A percentile compares a stretch with the other conserved stretches of the same genome.
Evolutionary conservation across 2,329 filamentous ascomycete species (phyloP).

Genomic region (Atkinsonella hypoxylon): DNA sequence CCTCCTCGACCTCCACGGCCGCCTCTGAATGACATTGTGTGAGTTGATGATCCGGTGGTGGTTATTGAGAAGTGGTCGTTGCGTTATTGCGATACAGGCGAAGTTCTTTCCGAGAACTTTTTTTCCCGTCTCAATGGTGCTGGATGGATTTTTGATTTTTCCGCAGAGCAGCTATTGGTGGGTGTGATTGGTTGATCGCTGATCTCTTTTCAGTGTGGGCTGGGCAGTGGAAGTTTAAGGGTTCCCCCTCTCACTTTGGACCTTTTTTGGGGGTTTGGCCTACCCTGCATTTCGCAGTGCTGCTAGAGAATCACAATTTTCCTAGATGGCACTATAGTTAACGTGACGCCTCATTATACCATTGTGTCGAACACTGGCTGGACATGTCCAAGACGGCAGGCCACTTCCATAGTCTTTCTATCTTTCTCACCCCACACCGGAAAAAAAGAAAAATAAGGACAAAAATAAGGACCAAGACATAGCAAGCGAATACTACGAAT

Average conservation of each 20-base stretch:
- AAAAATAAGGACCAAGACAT: too few relatives aligned
- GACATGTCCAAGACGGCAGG: too few relatives aligned
- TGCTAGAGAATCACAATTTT: too few relatives aligned
- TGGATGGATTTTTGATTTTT: slow-evolving; percentile 6
- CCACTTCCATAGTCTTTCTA: too few relatives aligned
- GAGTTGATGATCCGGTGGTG: neutral
- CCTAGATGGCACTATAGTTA: too few relatives aligned
- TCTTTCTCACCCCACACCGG: too few relatives aligned
- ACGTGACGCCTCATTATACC: too few relatives aligned
- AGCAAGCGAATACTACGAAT: too few relatives aligned
- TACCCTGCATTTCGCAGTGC: neutral
- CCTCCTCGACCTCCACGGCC: slow-evolving; percentile 11
- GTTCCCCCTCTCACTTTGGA: neutral
- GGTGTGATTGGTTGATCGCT: slow-evolving; percentile 1
- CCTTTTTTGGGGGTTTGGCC: neutral
- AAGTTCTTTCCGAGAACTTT: slow-evolving; percentile 6
- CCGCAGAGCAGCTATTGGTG: slow-evolving; percentile 3
- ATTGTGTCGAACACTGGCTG: too few relatives aligned
- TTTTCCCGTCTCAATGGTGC: slow-evolving; percentile 7
- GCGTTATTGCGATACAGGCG: neutral
- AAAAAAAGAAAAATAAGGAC: too few relatives aligned
- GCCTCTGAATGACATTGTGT: slow-evolving; percentile 13
- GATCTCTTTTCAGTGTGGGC: neutral
- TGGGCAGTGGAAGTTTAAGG: neutral
- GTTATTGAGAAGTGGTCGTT: neutral